Conservation (phyloP, 139 green algal species). For the Volvox reticuliferus region DNA sequence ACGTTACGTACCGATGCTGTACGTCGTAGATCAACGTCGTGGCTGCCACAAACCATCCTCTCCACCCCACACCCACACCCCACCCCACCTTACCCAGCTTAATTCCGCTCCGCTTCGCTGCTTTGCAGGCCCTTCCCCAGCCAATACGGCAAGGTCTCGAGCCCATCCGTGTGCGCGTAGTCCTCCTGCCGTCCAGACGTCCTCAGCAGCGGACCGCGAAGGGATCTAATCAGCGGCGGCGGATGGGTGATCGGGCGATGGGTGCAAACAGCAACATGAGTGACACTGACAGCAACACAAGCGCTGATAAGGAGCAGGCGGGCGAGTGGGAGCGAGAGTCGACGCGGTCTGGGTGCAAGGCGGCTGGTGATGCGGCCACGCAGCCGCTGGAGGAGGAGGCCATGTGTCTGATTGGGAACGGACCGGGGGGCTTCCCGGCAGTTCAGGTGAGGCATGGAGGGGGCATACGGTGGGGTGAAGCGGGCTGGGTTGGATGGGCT, state of each 20-base stretch:
- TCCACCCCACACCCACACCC: too few relatives aligned
- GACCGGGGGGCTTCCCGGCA: background rate
- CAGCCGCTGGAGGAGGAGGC: background rate
- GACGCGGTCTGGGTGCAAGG: background rate
- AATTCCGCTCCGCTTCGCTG: background rate
- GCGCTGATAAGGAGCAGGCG: background rate
- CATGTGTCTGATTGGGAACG: constrained; percentile 9
- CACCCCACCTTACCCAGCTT: too few relatives aligned
- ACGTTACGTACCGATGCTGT: too few relatives aligned
- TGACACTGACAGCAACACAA: background rate
- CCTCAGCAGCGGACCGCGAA: too few relatives aligned
- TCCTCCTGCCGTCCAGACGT: background rate
- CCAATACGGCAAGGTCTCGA: background rate
- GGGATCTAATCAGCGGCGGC: too few relatives aligned
- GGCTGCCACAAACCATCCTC: too few relatives aligned
- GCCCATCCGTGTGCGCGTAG: constrained; percentile 1
- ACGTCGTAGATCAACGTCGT: too few relatives aligned
- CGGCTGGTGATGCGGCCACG: background rate
- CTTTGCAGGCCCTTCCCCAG: background rate
- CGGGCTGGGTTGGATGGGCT: too few relatives aligned
- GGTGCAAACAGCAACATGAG: background rate
- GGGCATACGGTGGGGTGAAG: too few relatives aligned
- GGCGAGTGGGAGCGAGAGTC: background rate
- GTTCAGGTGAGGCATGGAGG: background rate
- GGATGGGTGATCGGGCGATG: too few relatives aligned